These are phyloP conservation scores for Houttuynia cordata DNA, from an alignment of 164 flowering plant species.

Conservation along the genomic window DNA sequence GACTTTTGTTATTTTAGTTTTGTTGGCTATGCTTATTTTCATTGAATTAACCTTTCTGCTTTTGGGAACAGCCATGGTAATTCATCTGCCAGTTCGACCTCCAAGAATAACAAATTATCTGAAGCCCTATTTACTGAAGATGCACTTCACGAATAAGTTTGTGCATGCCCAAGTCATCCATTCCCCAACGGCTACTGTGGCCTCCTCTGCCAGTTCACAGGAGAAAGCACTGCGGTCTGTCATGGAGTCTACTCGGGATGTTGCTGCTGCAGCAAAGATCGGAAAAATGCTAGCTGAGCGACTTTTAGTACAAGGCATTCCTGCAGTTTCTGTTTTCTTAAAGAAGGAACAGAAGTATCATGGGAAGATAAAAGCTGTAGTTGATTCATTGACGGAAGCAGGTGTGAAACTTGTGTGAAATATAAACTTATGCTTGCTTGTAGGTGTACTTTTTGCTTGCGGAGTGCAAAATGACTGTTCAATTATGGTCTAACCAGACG, in stretches of 20 bases:
- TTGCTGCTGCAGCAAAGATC: slow-evolving; percentile 74
- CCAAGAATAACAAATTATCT: slow-evolving; percentile 45
- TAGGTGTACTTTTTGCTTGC: neutral
- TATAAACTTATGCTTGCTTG: neutral
- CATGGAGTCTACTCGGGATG: slow-evolving; percentile 58
- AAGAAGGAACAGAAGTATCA: slow-evolving; percentile 73
- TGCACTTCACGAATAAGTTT: slow-evolving; percentile 84
- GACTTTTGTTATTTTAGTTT: too few species aligned
- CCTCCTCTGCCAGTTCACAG: slow-evolving; percentile 71
- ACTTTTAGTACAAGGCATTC: slow-evolving; percentile 41
- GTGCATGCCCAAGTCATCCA: slow-evolving; percentile 76
- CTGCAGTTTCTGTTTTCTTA: slow-evolving; percentile 53
- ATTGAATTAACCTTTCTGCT: too few species aligned
- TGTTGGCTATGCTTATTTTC: too few species aligned
- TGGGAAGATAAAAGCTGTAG: slow-evolving; percentile 75
- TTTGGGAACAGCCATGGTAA: slow-evolving; percentile 42
- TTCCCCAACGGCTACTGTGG: slow-evolving; percentile 71
- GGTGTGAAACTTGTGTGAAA: slow-evolving; percentile 52
- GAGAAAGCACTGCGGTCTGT: slow-evolving; percentile 48
- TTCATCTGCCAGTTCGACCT: slow-evolving; percentile 61
- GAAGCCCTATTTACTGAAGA: slow-evolving; percentile 70
- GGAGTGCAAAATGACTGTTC: neutral
- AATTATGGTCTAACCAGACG: neutral
- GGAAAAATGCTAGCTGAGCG: slow-evolving; percentile 75
- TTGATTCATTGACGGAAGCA: slow-evolving; percentile 55